Conservation (phyloP, 352 stramenopile species). For the Aphanomyces astaci region DNA sequence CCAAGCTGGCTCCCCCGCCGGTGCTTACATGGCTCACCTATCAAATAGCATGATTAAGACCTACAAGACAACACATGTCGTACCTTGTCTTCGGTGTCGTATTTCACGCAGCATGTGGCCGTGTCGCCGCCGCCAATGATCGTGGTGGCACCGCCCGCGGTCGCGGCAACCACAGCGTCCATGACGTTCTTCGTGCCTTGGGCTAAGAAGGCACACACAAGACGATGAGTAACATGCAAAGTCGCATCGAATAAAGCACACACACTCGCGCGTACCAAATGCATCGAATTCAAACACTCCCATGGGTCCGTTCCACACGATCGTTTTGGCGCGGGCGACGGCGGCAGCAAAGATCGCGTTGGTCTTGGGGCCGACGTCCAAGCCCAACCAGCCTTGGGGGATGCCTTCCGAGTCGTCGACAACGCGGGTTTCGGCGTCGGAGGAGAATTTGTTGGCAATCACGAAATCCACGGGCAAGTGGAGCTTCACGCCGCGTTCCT, state of each 20-base stretch:
- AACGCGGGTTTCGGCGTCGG: conserved; percentile 89
- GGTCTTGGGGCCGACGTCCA: conserved; percentile 97
- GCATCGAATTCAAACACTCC: conserved; percentile 99
- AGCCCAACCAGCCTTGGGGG: conserved; percentile 94
- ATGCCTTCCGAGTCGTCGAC: conserved; percentile 91
- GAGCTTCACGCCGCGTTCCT: conserved; percentile 96
- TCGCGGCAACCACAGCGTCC: conserved; percentile 93
- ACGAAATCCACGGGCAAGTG: conserved; percentile 97
- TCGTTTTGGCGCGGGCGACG: conserved; percentile 85
- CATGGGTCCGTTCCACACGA: conserved; percentile 99
- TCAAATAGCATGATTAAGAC: background rate
- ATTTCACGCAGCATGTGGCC: conserved; percentile 83
- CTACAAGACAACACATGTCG: background rate
- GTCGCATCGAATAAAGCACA: too few relatives aligned
- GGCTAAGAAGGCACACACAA: conserved; percentile 31
- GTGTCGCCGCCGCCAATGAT: conserved; percentile 99
- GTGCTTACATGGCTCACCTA: conserved; percentile 84
- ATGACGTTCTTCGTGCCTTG: conserved; percentile 93
- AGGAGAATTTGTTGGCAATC: conserved; percentile 96
- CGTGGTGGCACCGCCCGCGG: conserved; percentile 89
- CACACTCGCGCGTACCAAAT: conserved; percentile 63
- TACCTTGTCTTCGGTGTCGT: conserved; percentile 79
- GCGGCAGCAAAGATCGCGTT: conserved; percentile 72
- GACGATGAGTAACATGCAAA: too few relatives aligned
- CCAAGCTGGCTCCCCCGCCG: conserved; percentile 92